Base-by-base conservation (phyloP, 192 early-diverging fungal species). In the Rhizoclosmatium sp. region DNA sequence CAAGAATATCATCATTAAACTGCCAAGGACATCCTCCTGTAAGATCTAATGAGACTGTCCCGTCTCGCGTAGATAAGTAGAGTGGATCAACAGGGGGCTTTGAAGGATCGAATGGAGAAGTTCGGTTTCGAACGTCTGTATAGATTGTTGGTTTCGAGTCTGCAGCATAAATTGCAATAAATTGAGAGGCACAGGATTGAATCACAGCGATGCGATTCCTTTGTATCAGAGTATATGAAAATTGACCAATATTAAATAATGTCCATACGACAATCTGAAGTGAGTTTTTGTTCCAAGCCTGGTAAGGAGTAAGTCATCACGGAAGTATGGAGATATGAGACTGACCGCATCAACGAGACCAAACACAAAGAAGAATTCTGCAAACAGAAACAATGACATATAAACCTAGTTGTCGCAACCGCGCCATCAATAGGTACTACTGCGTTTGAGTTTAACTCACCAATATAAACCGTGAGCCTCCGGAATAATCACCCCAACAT, bases 261-360 rank as follows among this genome's bases (percentile, higher is more conserved):
- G 44, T 10, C 39, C 21, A 62, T 40, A 1, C 10, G 2, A 60
- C 7, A 9, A 75, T 51, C 62, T 75, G 73, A 2, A 75, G 47
- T n/a, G 73, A 75, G 60, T 75, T 75, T 47, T 75, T 75, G 59
- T 75, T 59, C 59, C 58, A 60, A 16, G 73, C 73, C 73, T 75
- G 45, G 21, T 21, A 62, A 21, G 2, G 3, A 49, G 39, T 56
- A 0, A 71, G 54, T 19, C 48, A 64, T 2, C 45, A 21, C 3
- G 31, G 44, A 46, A 23, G 3, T 3, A 40, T n/a, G 12, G 23
- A 16, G 62, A 75, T 46, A n/a, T 75, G 23, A 59, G 45, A n/a
- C 73, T 75, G 14, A 75, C 73, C 19, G 73, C 73, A 45, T 75
- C 73, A 7, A 75, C 45, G 5, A 75, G 45, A 10, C 58, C 58